A percentile compares a stretch with the other conserved stretches of the same genome.
Evolutionary conservation across 2,329 filamentous ascomycete genomes (phyloP).

Genomic region (Aspergillus awamori): DNA sequence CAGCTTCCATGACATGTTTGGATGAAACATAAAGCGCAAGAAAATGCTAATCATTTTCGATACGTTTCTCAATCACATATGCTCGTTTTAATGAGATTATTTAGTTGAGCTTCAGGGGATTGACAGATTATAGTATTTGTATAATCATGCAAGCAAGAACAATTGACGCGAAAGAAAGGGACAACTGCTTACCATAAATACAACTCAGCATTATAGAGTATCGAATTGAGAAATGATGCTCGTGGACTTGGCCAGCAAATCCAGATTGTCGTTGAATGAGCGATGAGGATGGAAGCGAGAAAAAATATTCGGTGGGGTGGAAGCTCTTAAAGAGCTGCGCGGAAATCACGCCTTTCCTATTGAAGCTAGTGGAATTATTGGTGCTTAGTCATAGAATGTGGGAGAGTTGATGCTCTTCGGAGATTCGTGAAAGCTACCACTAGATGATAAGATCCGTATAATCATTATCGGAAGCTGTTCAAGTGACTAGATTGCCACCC

Average conservation of each 20-base stretch:
- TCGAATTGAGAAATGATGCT: conserved; percentile 1
- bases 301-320: conserved; percentile 11
- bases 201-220: conserved; percentile 16
- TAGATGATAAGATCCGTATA: neutral
- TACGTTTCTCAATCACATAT: conserved; percentile 50
- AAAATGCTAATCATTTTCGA: conserved; percentile 37
- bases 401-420: neutral
- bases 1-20: conserved; percentile 13
- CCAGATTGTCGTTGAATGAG: conserved; percentile 19
- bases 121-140: conserved; percentile 73
- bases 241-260: conserved; percentile 35
- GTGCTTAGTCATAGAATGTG: neutral
- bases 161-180: neutral
- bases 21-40: conserved; percentile 12
- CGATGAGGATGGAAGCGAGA: neutral
- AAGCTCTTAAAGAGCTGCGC: conserved; percentile 22
- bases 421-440: neutral
- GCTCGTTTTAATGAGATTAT: conserved; percentile 42
- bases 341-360: conserved; percentile 16
- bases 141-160: conserved; percentile 62
- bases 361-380: neutral
- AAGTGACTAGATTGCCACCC: neutral
- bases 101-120: conserved; percentile 68
- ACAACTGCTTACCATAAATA: conserved; percentile 35
- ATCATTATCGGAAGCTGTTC: neutral